Evolutionary conservation across 257 asterid species (phyloP).

Genomic region (Solanum raphanifolium): DNA sequence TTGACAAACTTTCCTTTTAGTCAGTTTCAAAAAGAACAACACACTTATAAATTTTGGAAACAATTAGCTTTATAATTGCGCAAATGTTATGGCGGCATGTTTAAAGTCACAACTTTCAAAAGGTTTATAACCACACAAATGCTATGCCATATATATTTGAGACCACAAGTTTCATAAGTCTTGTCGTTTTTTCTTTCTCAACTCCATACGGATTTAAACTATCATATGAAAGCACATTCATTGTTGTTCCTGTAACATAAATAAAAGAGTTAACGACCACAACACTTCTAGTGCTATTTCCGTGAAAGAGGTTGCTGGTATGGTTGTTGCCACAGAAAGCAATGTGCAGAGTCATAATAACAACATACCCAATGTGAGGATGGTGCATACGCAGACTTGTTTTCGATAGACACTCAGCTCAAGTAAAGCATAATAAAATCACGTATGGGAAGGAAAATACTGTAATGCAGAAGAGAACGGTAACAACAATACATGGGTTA

Average conservation of each 20-base stretch:
- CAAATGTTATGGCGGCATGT: background rate
- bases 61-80: background rate
- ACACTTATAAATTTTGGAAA: background rate
- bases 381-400: background rate
- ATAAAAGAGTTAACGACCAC: background rate
- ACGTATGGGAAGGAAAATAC: background rate
- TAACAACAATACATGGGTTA: background rate
- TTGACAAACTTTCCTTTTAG: background rate
- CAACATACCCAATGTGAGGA: background rate
- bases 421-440: background rate
- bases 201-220: background rate
- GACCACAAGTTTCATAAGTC: background rate
- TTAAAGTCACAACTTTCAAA: background rate
- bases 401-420: accelerated
- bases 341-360: background rate
- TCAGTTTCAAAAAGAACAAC: background rate
- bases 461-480: background rate
- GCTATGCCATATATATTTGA: background rate
- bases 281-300: background rate
- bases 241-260: background rate
- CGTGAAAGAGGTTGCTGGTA: background rate
- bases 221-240: background rate
- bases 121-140: background rate
- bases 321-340: background rate
- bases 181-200: background rate